Evolutionary conservation across 2,329 filamentous ascomycete genomes (phyloP).

Genomic region (Tolypocladium paradoxum): DNA sequence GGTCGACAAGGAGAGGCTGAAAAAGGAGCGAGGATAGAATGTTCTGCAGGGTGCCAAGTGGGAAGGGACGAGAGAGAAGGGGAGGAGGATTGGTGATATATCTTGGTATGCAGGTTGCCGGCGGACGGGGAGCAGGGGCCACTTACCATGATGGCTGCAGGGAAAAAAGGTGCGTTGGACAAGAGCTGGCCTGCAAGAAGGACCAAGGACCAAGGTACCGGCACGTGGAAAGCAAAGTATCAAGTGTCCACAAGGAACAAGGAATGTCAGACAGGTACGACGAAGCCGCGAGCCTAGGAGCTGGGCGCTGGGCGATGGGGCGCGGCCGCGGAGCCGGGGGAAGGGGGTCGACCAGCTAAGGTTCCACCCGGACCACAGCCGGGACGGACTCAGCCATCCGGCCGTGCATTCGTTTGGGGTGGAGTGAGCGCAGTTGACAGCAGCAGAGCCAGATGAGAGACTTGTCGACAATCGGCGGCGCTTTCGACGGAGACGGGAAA

Average conservation of each 20-base stretch:
- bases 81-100: constrained; percentile 29
- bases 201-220: constrained; percentile 24
- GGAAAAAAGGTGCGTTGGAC: constrained; percentile 27
- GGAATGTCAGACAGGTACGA: constrained; percentile 15
- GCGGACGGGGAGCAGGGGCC: constrained; percentile 24
- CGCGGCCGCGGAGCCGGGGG: constrained; percentile 11
- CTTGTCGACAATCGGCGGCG: not conserved
- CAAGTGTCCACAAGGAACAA: constrained; percentile 23
- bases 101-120: constrained; percentile 31
- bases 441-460: not conserved
- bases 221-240: constrained; percentile 24
- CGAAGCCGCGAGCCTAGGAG: constrained; percentile 5
- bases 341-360: constrained; percentile 20
- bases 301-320: constrained; percentile 7
- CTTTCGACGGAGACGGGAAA: constrained; percentile 4
- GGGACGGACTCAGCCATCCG: constrained; percentile 11
- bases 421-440: not conserved
- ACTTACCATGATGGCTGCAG: constrained; percentile 40
- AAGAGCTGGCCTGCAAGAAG: constrained; percentile 19
- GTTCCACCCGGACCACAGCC: constrained; percentile 24
- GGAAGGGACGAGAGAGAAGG: constrained; percentile 14
- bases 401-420: constrained; percentile 5
- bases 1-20: constrained; percentile 13
- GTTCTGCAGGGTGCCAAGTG: constrained; percentile 6
- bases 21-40: constrained; percentile 13